Evolutionary conservation across 1,284 basidiomycete genomes (phyloP).

Genomic region (Xanthoconium separans): DNA sequence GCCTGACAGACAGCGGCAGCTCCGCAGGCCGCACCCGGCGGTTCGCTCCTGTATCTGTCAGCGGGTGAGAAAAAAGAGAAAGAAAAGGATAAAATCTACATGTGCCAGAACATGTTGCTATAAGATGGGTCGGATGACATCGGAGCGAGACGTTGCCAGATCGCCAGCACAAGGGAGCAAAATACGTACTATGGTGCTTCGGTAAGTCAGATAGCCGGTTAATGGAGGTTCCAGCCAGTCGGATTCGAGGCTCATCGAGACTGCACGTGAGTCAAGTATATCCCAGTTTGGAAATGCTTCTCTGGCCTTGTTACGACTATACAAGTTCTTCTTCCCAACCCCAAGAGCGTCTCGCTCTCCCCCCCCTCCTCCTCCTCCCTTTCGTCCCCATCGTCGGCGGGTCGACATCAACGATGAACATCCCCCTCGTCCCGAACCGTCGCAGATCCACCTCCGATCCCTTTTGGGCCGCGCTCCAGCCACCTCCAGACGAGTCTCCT

Average conservation of each 20-base stretch:
- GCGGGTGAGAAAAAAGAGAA: neutral
- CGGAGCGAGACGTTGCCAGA: too few relatives aligned
- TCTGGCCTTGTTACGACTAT: constrained; percentile 17
- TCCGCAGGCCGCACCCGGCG: neutral
- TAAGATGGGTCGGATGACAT: too few relatives aligned
- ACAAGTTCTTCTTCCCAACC: constrained; percentile 20
- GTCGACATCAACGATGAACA: constrained; percentile 18
- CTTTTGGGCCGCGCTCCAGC: constrained; percentile 59
- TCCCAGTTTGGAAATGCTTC: constrained; percentile 30
- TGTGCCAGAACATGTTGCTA: neutral
- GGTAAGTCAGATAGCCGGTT: too few relatives aligned
- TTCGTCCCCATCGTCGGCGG: neutral
- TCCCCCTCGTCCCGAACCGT: constrained; percentile 37
- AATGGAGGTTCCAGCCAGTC: too few relatives aligned
- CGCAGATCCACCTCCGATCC: constrained; percentile 65
- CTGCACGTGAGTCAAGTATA: constrained; percentile 20
- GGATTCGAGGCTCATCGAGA: too few relatives aligned
- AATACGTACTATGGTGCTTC: too few relatives aligned
- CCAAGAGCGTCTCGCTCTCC: constrained; percentile 20
- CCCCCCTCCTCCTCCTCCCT: neutral
- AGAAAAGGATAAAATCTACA: neutral
- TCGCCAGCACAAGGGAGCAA: too few relatives aligned
- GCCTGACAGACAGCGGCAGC: neutral
- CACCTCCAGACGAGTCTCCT: constrained; percentile 68
- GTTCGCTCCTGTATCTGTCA: neutral